Base-by-base conservation (phyloP, 768 basidiomycete genomes). In the Cystobasidium tubakii region DNA sequence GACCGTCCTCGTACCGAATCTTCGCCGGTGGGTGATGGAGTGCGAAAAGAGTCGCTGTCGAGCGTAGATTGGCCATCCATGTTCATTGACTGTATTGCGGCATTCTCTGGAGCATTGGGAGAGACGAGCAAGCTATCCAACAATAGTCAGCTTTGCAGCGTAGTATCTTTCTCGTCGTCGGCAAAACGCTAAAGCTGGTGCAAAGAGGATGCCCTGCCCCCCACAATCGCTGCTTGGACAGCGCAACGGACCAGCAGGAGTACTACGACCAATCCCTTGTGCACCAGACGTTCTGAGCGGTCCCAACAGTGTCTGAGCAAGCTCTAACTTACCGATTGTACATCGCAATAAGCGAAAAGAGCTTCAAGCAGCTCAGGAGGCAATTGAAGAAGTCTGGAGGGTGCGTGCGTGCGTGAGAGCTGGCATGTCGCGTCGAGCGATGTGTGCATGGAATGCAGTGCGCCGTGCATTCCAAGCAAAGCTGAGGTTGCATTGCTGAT, bases 41-140 rank as follows among this genome's bases (percentile, higher is more conserved):
- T 71, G 69, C 3, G 54, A 55, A 54, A 71, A 71, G 31, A 71
- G 69, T n/a, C 33, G 43, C 17, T 27, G 29, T 57, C 69, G 53
- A n/a, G 31, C 39, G 39, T 57, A 71, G 13, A 36, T 31, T 27
- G 69, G 54, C 50, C 55, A 71, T 15, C 69, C 69, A 34, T 60
- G 31, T 7, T 55, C 31, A 23, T 60, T 23, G n/a, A 71, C 55
- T 27, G 60, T 2, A 10, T 19, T 2, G 3, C 31, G 31, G 21
- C 25, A 29, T 31, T 29, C 29, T 39, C 36, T 9, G 6, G 69
- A 71, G 55, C 69, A 71, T 36, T 44, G 54, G 2, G 69, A 3
- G 10, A 71, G 55, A 6, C 69, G 9, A 12, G 54, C 69, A n/a
- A 71, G 69, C 69, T 71, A 19, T 54, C 17, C 39, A 15, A 39